Percentiles rank a stretch among this genome's conserved stretches.
phyloP scores from a whole-genome alignment of 176 grass and related monocot genomes.

The Olyra latifolia region DNA sequence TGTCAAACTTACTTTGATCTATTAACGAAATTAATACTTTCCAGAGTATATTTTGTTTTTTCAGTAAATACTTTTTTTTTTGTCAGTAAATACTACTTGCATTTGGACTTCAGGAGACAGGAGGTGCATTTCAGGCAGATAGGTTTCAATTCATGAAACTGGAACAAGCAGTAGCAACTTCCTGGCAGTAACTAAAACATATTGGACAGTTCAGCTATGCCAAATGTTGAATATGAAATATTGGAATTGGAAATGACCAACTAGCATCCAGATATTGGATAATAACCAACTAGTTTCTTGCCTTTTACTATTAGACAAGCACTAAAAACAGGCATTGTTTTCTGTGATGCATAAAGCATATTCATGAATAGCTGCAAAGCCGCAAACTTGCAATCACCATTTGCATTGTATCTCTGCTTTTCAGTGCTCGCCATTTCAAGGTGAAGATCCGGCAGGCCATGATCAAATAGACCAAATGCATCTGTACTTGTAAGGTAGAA shows the following conservation, averaged over 20 bases:
- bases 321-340: background rate
- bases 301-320: background rate
- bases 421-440: background rate
- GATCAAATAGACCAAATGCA: background rate
- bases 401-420: background rate
- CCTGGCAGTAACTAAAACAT: background rate
- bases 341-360: background rate
- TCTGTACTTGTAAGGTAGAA: background rate
- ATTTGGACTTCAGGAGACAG: background rate
- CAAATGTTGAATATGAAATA: background rate
- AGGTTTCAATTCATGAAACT: background rate
- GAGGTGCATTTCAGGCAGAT: background rate
- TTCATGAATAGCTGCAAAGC: background rate
- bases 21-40: background rate
- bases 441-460: background rate
- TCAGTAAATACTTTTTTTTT: background rate
- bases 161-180: background rate
- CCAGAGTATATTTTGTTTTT: background rate
- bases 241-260: background rate
- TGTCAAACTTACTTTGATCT: background rate
- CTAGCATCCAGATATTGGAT: background rate
- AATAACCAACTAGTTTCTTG: background rate
- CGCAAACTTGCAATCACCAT: background rate
- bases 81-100: background rate
- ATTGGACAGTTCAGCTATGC: background rate